Percentiles rank a stretch among this genome's conserved stretches.
Evolutionary conservation across 768 basidiomycete species (phyloP).

Genomic region (Lentinula edodes): DNA sequence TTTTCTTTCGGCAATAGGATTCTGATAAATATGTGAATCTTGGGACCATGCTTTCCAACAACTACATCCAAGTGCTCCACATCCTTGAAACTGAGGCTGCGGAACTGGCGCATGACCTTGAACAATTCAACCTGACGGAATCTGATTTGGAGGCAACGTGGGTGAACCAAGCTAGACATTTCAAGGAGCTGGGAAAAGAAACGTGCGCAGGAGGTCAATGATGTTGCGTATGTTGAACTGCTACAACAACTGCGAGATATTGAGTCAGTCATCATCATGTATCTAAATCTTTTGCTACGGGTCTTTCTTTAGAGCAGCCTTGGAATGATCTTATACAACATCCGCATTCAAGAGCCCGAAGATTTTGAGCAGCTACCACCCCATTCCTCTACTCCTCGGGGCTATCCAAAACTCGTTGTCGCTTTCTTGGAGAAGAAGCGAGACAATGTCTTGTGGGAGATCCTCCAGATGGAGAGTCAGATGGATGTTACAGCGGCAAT

Average conservation of each 20-base stretch:
- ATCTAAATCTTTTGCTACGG: conserved; percentile 2
- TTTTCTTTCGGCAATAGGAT: conserved; percentile 27
- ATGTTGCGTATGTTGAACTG: conserved; percentile 25
- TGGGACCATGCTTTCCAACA: conserved; percentile 17
- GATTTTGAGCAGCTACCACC: conserved; percentile 9
- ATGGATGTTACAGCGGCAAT: conserved; percentile 19
- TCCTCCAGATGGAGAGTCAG: conserved; percentile 16
- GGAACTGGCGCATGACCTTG: conserved; percentile 11
- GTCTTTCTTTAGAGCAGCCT: too few relatives aligned
- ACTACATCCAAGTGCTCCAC: conserved; percentile 22
- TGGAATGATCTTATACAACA: too few relatives aligned
- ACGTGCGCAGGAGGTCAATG: conserved; percentile 18
- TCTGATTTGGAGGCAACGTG: conserved; percentile 16
- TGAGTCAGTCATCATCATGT: conserved; percentile 4
- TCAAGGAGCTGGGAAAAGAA: conserved; percentile 21
- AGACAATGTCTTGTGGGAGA: conserved; percentile 11
- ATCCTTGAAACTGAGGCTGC: conserved; percentile 15
- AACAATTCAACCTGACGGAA: conserved; percentile 8
- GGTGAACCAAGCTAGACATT: conserved; percentile 18
- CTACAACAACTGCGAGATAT: conserved; percentile 14
- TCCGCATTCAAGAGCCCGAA: conserved; percentile 7
- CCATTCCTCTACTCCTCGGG: conserved; percentile 8
- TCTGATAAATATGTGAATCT: conserved; percentile 25
- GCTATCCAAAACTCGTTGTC: conserved; percentile 15
- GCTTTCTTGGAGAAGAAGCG: conserved; percentile 11